Conservation (phyloP, 768 basidiomycete genomes). For the Leccinum uliginosum region DNA sequence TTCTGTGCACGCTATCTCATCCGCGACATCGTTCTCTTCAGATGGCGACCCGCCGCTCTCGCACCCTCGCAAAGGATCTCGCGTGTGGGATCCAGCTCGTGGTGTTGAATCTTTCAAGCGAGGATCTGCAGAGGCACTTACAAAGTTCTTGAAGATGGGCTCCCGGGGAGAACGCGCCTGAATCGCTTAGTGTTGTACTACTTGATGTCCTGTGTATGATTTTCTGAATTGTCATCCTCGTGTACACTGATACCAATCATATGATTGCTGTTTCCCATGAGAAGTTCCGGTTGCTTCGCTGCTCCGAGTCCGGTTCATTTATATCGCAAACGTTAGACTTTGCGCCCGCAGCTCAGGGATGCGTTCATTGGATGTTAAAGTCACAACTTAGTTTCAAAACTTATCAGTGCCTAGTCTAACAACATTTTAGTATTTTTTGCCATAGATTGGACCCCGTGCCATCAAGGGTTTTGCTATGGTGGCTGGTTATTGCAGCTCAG, state of each 20-base stretch:
- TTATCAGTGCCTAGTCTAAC: neutral
- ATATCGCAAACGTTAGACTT: neutral
- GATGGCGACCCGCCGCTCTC: conserved; percentile 34
- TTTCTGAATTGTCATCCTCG: conserved; percentile 1
- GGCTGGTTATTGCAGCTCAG: conserved; percentile 7
- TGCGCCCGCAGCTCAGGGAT: neutral
- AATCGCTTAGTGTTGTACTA: neutral
- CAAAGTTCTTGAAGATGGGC: conserved; percentile 76
- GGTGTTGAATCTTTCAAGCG: conserved; percentile 84
- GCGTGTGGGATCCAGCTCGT: conserved; percentile 84
- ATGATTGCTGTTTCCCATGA: neutral
- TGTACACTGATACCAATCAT: conserved; percentile 1
- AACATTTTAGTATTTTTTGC: no score
- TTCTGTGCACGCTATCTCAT: conserved; percentile 47
- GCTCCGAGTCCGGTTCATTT: neutral
- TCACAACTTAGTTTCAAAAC: neutral
- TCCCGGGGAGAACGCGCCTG: conserved; percentile 55
- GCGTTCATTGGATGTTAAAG: neutral
- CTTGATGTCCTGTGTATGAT: neutral
- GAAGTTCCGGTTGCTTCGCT: neutral
- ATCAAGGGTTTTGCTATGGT: neutral
- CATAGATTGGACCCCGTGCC: neutral
- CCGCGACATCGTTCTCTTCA: conserved; percentile 50
- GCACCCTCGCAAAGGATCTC: conserved; percentile 43
- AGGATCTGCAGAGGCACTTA: conserved; percentile 82